These are phyloP conservation scores for Peronospora belbahrii DNA, from an alignment of 352 stramenopile genomes.

Conservation along the genomic window DNA sequence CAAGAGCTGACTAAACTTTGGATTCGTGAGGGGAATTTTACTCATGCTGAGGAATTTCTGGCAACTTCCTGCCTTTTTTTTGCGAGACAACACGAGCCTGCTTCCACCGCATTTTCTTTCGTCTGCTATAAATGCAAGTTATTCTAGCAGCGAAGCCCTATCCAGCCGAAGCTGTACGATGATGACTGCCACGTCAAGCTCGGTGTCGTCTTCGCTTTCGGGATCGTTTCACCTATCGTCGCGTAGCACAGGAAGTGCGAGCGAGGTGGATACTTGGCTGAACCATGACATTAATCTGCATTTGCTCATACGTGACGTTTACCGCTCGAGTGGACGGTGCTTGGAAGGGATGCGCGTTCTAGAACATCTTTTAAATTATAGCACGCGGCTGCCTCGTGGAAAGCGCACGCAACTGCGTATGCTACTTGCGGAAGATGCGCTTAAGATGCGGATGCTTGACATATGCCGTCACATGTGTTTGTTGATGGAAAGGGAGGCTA, in stretches of 20 bases:
- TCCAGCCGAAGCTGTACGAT: conserved; percentile 58
- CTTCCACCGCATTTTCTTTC: conserved; percentile 58
- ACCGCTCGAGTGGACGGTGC: conserved; percentile 67
- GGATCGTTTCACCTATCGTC: conserved; percentile 49
- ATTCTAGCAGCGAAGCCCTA: conserved; percentile 42
- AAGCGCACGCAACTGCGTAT: conserved; percentile 77
- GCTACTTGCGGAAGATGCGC: conserved; percentile 66
- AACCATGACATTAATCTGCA: conserved; percentile 83
- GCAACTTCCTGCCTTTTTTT: conserved; percentile 50
- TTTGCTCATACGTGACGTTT: conserved; percentile 69
- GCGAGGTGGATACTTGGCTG: conserved; percentile 70
- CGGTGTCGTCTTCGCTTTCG: conserved; percentile 54
- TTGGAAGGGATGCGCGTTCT: conserved; percentile 73
- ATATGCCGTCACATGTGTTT: conserved; percentile 68
- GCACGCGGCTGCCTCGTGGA: conserved; percentile 52
- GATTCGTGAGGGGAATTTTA: conserved; percentile 72
- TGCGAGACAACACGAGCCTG: conserved; percentile 61
- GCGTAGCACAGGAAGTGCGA: conserved; percentile 45
- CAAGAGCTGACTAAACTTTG: conserved; percentile 74
- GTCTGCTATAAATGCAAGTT: conserved; percentile 35
- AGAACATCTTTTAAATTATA: conserved; percentile 74
- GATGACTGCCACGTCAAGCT: conserved; percentile 61
- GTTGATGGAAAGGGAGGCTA: conserved; percentile 66
- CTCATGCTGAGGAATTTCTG: conserved; percentile 61
- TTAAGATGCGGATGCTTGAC: conserved; percentile 70